These are phyloP conservation scores for Saturnispora sanitii DNA, from an alignment of 805 yeast species.

Conservation along the genomic window DNA sequence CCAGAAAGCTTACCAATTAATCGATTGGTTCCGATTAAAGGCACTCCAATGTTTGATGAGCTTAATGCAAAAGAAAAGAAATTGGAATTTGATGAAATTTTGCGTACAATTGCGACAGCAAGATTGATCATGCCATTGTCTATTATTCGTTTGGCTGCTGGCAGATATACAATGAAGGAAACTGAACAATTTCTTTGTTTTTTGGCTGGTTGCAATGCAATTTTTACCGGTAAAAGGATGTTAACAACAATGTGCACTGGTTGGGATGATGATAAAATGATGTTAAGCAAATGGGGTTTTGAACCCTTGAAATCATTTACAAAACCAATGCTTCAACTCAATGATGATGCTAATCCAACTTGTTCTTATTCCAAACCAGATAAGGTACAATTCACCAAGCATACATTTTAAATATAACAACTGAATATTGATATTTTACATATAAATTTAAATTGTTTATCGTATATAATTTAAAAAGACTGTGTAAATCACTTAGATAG, in stretches of 20 bases:
- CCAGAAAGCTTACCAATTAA: constrained; percentile 81
- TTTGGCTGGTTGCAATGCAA: constrained; percentile 71
- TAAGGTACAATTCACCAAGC: no score
- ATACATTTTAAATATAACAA: no score
- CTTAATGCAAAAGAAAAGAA: constrained; percentile 28
- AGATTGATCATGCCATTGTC: constrained; percentile 64
- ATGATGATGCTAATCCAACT: not conserved
- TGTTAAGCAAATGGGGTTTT: constrained; percentile 61
- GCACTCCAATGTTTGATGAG: constrained; percentile 64
- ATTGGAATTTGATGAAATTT: constrained; percentile 49
- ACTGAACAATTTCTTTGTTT: constrained; percentile 66
- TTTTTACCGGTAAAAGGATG: constrained; percentile 75
- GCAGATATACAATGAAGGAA: constrained; percentile 73
- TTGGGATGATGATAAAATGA: constrained; percentile 69
- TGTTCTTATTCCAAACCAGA: no score
- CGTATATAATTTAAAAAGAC: not conserved
- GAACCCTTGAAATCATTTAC: constrained; percentile 16
- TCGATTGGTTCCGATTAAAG: constrained; percentile 66
- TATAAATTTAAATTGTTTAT: no score
- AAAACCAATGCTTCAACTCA: not conserved
- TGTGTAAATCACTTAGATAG: not conserved
- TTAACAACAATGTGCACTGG: constrained; percentile 75
- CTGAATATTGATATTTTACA: no score
- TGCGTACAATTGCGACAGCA: constrained; percentile 69
- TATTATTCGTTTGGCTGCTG: constrained; percentile 70